Evolutionary conservation across 2,329 filamentous ascomycete genomes (phyloP), one percentile per base, ranked within the genome.

Genomic region (Emergomyces orientalis): DNA sequence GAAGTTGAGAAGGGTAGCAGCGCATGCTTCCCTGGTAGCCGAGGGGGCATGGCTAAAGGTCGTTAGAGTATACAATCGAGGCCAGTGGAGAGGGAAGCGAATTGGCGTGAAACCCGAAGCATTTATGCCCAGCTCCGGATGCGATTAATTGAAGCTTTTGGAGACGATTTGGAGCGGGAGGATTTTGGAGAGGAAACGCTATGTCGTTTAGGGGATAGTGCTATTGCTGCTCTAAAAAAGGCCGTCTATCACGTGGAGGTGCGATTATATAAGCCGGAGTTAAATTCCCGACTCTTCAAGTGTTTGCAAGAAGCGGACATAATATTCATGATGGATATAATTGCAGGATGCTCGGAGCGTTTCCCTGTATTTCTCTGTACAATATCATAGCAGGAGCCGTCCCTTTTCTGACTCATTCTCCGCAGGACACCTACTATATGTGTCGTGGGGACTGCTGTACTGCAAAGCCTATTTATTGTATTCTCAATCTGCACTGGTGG

Each of bases 41-140:
- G 72, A n/a, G 71, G 72, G 41, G 73, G 67, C 75, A 77, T 77
- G 63, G 63, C 65, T 65, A 65, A 58, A 37, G 64, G 61, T 61
- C 60, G 41, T 32, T 47, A 45, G 52, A 45, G 62, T n/a, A 32
- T 17, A 30, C 56, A 47, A 19, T 47, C 14, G 39, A 45, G 19
- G 25, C 41, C 22, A 25, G 41, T 5, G 27, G 39, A 25, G 22
- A 43, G 25, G 39, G n/a, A 43, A 43, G 25, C 39, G 9, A 32
- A 47, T 32, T 45, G 25, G 37, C 14, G 11, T 9, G 1, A 30
- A 47, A 13, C 27, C 32, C 22, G 25, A 59, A 32, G 22, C 56
- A 59, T 59, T 49, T 49, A 27, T 30, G 25, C 22, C 25, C 55
- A 14, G n/a, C 22, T 14, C 32, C n/a, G 25, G 9, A 37, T 37